phyloP scores from a whole-genome alignment of 306 rosid genomes.

The Leucaena leucocephala region DNA sequence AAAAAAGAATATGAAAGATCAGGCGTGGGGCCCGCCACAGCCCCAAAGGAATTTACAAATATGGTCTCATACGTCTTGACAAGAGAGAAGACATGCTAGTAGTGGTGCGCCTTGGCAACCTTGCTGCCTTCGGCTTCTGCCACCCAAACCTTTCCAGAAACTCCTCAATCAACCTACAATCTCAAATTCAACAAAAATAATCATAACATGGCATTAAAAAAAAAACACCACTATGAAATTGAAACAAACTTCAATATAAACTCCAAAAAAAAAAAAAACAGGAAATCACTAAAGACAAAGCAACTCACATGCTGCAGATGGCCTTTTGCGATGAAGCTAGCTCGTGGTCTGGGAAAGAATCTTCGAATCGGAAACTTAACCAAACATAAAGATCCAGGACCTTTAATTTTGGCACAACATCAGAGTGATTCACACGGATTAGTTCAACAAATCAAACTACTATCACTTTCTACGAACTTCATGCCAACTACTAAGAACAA shows the following conservation, averaged over 20 bases:
- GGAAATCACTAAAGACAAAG: not conserved
- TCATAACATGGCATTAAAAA: not conserved
- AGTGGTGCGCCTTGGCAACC: slow-evolving; percentile 30
- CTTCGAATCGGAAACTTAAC: slow-evolving; percentile 91
- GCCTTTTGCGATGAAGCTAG: slow-evolving; percentile 78
- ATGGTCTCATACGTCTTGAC: slow-evolving; percentile 33
- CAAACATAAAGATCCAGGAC: slow-evolving; percentile 93
- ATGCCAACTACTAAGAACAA: not conserved
- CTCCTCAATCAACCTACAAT: slow-evolving; percentile 83
- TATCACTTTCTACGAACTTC: slow-evolving; percentile 28
- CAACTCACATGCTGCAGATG: slow-evolving; percentile 74
- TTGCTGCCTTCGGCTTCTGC: slow-evolving; percentile 60
- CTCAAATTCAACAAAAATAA: slow-evolving; percentile 28
- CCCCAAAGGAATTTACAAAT: slow-evolving; percentile 26
- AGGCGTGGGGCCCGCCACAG: not conserved
- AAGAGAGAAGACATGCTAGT: slow-evolving; percentile 35
- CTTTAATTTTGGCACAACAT: slow-evolving; percentile 57
- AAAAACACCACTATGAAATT: not conserved
- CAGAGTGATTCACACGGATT: slow-evolving; percentile 6
- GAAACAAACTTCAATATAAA: not conserved
- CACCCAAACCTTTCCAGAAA: slow-evolving; percentile 77
- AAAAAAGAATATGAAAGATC: not conserved
- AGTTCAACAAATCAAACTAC: slow-evolving; percentile 15
- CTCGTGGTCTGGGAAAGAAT: slow-evolving; percentile 85
- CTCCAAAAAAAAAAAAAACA: not conserved